Evolutionary conservation across 23 red algal species (phyloP), one percentile per base, ranked within the genome.

Genomic region (Gracilaria gracilis): DNA sequence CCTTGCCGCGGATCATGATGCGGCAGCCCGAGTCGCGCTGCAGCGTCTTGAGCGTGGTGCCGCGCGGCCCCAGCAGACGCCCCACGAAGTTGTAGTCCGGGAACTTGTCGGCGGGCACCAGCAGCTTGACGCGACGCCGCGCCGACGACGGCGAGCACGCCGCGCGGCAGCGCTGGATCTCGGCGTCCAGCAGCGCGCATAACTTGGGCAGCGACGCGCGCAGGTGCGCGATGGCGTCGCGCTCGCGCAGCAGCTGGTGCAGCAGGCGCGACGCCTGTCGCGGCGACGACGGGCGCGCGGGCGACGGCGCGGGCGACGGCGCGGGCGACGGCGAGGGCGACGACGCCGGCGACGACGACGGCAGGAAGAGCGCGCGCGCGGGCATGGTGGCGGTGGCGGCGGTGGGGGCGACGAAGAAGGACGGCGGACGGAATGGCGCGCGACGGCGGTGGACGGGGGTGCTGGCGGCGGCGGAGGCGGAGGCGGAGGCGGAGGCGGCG

Each of bases 81-180:
- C 96, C 96, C 24, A 98, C 96, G 46, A 98, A 98, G 89, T 98
- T 98, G 83, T 92, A 98, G 79, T 98, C 93, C 9, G 96, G 96
- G 65, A 95, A 98, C 69, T 91, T 77, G 19, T 98, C 90, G 0
- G 96, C 64, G 27, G 96, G 96, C 0, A 98, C 85, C 33, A 84
- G 93, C 28, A 98, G 42, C 38, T 90, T 90, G 44, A 90, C 72
- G 25, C 83, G 83, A 13, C 54, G 66, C 16, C 83, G 58, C 11
- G 67, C n/a, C 20, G 38, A 17, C n/a, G 35, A 55, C 4, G 64
- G 25, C 32, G 75, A n/a, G 48, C 47, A 46, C 6, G 83, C 28
- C 0, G 67, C 21, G 44, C 61, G 61, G 66, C 40, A 72, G 53
- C 58, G 83, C 16, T 49, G 64, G 64, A 67, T 57, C 32, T 61